A percentile compares a stretch with the other conserved stretches of the same genome.
phyloP scores from a whole-genome alignment of 2,329 filamentous ascomycete genomes.

The Pyrenochaeta sp. region DNA sequence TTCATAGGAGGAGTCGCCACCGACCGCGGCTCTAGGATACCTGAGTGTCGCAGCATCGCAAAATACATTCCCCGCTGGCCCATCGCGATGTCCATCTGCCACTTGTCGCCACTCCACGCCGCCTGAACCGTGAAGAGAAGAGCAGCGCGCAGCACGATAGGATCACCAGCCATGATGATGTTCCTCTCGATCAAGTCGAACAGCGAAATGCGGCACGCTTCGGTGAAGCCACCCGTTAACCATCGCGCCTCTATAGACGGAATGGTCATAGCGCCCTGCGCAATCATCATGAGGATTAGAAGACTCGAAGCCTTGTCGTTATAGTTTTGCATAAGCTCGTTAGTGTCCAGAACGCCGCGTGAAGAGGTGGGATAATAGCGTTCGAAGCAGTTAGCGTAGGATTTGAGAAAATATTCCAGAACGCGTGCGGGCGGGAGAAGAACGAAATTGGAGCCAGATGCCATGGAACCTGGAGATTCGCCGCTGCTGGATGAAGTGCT shows the following conservation, averaged over 20 bases:
- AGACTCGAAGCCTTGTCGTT: conserved; percentile 72
- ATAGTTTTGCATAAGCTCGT: conserved; percentile 68
- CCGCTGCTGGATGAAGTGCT: conserved; percentile 52
- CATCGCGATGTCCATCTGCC: conserved; percentile 81
- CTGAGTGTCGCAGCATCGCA: conserved; percentile 74
- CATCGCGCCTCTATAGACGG: conserved; percentile 71
- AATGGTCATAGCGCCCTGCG: conserved; percentile 73
- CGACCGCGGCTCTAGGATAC: conserved; percentile 67
- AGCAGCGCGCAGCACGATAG: conserved; percentile 70
- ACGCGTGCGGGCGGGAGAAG: conserved; percentile 72
- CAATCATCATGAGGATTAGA: conserved; percentile 75
- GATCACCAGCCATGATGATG: conserved; percentile 72
- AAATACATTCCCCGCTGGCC: conserved; percentile 78
- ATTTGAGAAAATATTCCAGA: conserved; percentile 72
- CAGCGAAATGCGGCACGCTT: conserved; percentile 75
- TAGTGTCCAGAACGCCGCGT: conserved; percentile 69
- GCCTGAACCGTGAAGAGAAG: conserved; percentile 73
- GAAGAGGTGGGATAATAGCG: conserved; percentile 72
- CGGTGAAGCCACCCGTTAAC: conserved; percentile 71
- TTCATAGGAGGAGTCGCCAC: conserved; percentile 57
- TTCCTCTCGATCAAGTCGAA: conserved; percentile 78
- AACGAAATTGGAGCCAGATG: conserved; percentile 66
- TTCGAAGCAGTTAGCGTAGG: conserved; percentile 71
- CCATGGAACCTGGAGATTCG: conserved; percentile 58
- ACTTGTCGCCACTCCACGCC: conserved; percentile 78